Evolutionary conservation across 768 basidiomycete genomes (phyloP), one percentile per base, ranked within the genome.

Genomic region (Nidularia sp.): DNA sequence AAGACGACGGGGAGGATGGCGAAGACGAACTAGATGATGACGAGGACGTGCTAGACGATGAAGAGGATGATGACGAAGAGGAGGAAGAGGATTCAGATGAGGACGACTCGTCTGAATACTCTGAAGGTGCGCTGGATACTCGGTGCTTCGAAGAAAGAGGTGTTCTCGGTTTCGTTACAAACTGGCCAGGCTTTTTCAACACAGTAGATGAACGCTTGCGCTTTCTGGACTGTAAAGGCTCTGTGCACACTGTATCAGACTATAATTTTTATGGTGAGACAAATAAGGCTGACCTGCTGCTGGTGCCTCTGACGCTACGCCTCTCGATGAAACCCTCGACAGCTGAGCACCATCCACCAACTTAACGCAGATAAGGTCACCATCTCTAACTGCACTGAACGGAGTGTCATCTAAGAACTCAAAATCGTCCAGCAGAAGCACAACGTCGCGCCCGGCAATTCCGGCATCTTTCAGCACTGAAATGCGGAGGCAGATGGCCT

Each of bases 341-440:
- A 45, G 12, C 44, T 45, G 50, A 33, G 54, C 51, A 25, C 51
- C 43, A 35, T 55, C 43, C 35, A 35, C 22, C 18, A 53, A 45
- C 51, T 70, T 69, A 3, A 79, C 58, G 34, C 62, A 58, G 13
- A 80, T 60, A 34, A 81, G 63, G 64, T 81, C 79, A 0, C 78
- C 78, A 60, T 81, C 79, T 57, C 78, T 67, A 29, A 80, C 62
- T 13, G 75, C 70, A 46, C 56, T 53, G 43, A 74, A 59, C 6
- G 63, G 62, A 45, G 65, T 72, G 39, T 68, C 66, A 51, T 77
- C 68, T 55, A 81, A 57, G 34, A 81, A 66, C 52, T 79, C 76
- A 60, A 80, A 81, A 29, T 67, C 76, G 36, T 81, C 79, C 47
- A 81, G 57, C 13, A 68, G 52, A 10, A 81, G 61, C 7, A 59